These are phyloP conservation scores for Oryza meridionalis DNA, from an alignment of 176 grass and related monocot genomes.

Conservation along the genomic window DNA sequence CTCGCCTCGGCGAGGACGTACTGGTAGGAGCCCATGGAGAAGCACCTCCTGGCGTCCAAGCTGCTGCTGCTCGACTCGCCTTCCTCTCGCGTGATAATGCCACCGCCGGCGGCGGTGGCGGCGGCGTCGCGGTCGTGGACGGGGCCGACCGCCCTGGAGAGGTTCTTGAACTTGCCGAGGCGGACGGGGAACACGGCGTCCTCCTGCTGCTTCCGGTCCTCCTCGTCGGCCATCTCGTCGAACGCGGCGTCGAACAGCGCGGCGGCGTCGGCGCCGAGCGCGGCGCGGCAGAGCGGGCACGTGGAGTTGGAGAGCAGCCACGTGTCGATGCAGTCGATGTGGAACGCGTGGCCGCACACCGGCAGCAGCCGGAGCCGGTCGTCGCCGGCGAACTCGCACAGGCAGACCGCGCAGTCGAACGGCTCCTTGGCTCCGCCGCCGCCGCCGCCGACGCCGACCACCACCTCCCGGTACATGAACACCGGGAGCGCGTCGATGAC, in stretches of 20 bases:
- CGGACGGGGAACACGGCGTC: slow-evolving; percentile 67
- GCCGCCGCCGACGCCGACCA: slow-evolving; percentile 43
- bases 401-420: slow-evolving; percentile 95
- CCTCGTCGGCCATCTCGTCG: slow-evolving; percentile 41
- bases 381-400: slow-evolving; percentile 83
- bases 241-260: slow-evolving; percentile 59
- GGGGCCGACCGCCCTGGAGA: slow-evolving; percentile 35
- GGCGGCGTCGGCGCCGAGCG: slow-evolving; percentile 60
- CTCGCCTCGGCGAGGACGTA: slow-evolving; percentile 78
- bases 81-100: slow-evolving; percentile 46
- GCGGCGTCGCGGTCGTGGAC: background rate
- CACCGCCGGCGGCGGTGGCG: background rate
- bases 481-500: slow-evolving; percentile 94
- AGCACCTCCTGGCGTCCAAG: slow-evolving; percentile 85
- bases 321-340: slow-evolving; percentile 91
- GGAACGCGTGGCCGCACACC: slow-evolving; percentile 90
- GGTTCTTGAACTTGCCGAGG: slow-evolving; percentile 93
- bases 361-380: slow-evolving; percentile 90
- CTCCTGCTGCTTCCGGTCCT: slow-evolving; percentile 48
- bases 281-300: slow-evolving; percentile 84
- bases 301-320: slow-evolving; percentile 99
- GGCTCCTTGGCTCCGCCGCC: slow-evolving; percentile 60
- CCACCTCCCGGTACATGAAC: slow-evolving; percentile 88
- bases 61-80: slow-evolving; percentile 86
- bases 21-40: slow-evolving; percentile 93